phyloP scores from a whole-genome alignment of 2,329 filamentous ascomycete genomes.

The Stagonosporopsis chrysanthemi region DNA sequence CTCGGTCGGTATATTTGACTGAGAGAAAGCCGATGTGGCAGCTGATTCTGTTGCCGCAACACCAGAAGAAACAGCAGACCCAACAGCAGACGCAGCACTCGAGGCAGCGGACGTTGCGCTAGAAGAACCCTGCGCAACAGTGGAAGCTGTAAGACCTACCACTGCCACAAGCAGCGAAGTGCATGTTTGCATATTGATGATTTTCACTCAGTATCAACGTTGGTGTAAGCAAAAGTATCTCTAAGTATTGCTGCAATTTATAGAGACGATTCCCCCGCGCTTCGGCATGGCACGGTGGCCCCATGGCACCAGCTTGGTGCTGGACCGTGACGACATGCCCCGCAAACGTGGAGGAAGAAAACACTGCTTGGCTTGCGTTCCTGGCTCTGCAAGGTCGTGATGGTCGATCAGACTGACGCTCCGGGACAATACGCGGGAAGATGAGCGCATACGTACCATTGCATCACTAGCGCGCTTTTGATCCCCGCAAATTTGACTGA shows the following conservation, averaged over 20 bases:
- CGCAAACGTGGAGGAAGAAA: constrained; percentile 2
- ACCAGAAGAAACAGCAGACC: not conserved
- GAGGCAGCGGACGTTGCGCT: not conserved
- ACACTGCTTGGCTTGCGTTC: constrained; percentile 1
- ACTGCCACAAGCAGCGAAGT: not conserved
- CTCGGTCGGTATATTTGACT: constrained; percentile 40
- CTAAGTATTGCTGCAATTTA: not conserved
- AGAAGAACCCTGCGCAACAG: constrained; percentile 3
- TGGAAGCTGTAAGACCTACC: not conserved
- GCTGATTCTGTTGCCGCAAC: not conserved
- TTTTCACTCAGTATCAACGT: not conserved
- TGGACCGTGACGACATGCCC: constrained; percentile 12
- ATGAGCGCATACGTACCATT: not conserved
- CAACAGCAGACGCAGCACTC: not conserved
- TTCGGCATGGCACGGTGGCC: not conserved
- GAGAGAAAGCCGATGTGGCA: constrained; percentile 31
- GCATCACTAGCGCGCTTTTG: not conserved
- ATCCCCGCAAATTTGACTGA: not conserved
- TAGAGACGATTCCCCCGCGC: not conserved
- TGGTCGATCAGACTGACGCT: not conserved
- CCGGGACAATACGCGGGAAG: constrained; percentile 10
- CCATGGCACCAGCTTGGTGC: not conserved
- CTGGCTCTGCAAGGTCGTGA: not conserved
- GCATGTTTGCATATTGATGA: not conserved
- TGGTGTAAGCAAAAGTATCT: not conserved